Percentiles rank a stretch among this genome's conserved stretches.
phyloP scores from a whole-genome alignment of 208 protist species.

The Balamuthia mandrillaris region DNA sequence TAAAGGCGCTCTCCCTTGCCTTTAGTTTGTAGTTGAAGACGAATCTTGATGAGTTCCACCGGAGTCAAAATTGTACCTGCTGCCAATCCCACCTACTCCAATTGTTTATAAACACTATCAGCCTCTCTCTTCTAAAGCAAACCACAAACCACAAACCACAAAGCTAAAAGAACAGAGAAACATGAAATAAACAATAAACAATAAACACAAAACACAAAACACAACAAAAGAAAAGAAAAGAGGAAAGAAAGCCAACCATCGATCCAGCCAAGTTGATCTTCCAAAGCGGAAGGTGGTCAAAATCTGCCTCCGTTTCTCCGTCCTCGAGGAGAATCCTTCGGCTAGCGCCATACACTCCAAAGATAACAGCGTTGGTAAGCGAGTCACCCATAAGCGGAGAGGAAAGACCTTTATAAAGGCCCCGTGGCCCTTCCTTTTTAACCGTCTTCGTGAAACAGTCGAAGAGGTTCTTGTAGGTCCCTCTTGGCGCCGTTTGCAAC shows the following conservation, averaged over 20 bases:
- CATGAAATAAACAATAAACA: too few species aligned
- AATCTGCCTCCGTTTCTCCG: not conserved
- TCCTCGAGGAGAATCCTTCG: not conserved
- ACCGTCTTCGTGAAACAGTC: constrained; percentile 4
- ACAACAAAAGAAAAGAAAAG: too few species aligned
- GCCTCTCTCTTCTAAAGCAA: too few species aligned
- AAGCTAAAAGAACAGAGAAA: too few species aligned
- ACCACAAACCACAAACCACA: too few species aligned
- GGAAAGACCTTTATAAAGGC: constrained; percentile 8
- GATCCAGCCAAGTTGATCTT: constrained; percentile 3
- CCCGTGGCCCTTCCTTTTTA: not conserved
- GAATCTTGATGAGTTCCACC: constrained; percentile 28
- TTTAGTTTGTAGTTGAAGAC: not conserved
- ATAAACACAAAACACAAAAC: too few species aligned
- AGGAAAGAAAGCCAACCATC: too few species aligned
- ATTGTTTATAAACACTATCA: too few species aligned
- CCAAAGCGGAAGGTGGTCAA: not conserved
- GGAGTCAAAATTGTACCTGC: not conserved
- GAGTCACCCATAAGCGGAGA: not conserved
- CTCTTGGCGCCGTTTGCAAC: not conserved
- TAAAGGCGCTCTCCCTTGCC: not conserved
- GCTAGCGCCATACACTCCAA: not conserved
- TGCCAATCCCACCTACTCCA: not conserved
- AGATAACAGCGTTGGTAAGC: constrained; percentile 22
- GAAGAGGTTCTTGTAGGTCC: not conserved